Evolutionary conservation across 148 eudicot genomes (phyloP), one percentile per base, ranked within the genome.

Genomic region (Beta vulgaris): DNA sequence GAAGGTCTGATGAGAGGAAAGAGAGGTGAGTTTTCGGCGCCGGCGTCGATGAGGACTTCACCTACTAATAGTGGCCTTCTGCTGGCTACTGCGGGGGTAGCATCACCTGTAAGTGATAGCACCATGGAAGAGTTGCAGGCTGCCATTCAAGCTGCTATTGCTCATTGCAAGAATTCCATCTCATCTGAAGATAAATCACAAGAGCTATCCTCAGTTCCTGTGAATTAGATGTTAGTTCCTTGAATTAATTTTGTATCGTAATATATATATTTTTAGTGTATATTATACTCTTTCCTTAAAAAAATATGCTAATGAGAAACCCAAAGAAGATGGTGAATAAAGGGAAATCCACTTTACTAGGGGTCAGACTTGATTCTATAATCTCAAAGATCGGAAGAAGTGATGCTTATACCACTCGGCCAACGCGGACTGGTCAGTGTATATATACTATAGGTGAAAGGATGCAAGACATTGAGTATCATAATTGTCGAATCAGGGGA

Each of bases 121-220:
- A 84, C 91, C 10, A 93, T 93, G 97, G 98, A 91, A 68, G 98
- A 93, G 62, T 73, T 93, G 44, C 98, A 93, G 72, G 86, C 90
- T 71, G 98, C 97, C 3, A 93, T 93, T 80, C 97, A 91, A 80
- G 88, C 98, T 57, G 97, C 98, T 1, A 93, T 93, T 77, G 91
- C 93, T 83, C 97, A 93, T 80, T 93, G 98, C 76, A 93, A 93
- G 81, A 87, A 91, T 25, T 93, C 98, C 14, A 81, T 86, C 39
- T 82, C 87, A 1, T 25, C 75, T 36, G 82, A 83, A 39, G 84
- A 86, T 25, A 81, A 77, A 70, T 57, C 79, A 19, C 67, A 58
- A 16, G 61, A 69, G 25, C 18, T 69, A 21, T 48, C 68, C 2
- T 40, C 75, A 6, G 68, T 70, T 11, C 64, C 80, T 26, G 80